phyloP scores from a whole-genome alignment of 108 stramenopile genomes.

The Skeletonema marinoi region DNA sequence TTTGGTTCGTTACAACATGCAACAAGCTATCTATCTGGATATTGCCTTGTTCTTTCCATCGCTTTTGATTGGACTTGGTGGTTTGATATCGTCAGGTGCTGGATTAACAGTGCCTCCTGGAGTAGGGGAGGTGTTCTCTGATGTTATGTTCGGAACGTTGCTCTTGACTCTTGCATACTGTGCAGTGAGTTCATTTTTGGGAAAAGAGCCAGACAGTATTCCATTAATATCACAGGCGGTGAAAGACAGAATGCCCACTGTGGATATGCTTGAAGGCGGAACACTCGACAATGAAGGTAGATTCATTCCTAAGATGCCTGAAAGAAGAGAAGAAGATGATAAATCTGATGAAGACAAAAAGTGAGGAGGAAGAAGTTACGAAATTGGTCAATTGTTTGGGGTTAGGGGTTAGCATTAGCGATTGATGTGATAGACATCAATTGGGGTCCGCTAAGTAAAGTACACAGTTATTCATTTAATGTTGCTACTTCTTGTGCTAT shows the following conservation, averaged over 20 bases:
- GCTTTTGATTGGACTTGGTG: constrained; percentile 58
- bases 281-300: constrained; percentile 39
- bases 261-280: constrained; percentile 76
- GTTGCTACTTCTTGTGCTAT: too few species aligned
- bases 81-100: constrained; percentile 27
- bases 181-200: constrained; percentile 66
- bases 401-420: neutral
- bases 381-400: neutral
- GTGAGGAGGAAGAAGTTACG: neutral
- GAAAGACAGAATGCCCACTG: constrained; percentile 75
- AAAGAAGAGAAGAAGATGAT: constrained; percentile 28
- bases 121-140: constrained; percentile 55
- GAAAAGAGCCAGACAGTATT: constrained; percentile 70
- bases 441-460: neutral
- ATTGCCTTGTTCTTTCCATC: constrained; percentile 90
- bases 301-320: constrained; percentile 34
- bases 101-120: constrained; percentile 40
- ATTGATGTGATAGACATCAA: neutral
- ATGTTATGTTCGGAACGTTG: constrained; percentile 75
- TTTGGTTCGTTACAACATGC: constrained; percentile 85
- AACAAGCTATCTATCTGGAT: constrained; percentile 91
- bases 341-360: constrained; percentile 32
- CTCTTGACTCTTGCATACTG: constrained; percentile 65
- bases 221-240: constrained; percentile 77
- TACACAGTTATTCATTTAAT: neutral